phyloP scores from a whole-genome alignment of 2,329 filamentous ascomycete genomes.

The Domatiomyces catenatus region DNA sequence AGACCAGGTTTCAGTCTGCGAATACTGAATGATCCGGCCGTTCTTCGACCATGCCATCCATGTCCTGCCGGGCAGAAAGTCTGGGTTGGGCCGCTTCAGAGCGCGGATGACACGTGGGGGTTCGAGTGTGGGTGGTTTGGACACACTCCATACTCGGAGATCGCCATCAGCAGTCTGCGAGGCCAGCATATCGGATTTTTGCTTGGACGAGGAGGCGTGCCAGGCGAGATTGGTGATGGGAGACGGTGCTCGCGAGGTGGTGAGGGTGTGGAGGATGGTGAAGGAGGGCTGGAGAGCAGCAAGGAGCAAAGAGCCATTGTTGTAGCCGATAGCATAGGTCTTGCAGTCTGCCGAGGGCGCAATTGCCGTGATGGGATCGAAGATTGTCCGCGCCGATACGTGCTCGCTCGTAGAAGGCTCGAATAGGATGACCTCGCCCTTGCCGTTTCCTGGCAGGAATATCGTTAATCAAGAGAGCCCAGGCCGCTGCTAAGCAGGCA shows the following conservation, averaged over 20 bases:
- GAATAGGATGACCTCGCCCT: constrained; percentile 88
- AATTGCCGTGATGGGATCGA: constrained; percentile 86
- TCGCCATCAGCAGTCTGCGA: constrained; percentile 86
- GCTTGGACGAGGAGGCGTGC: constrained; percentile 90
- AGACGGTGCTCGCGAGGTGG: constrained; percentile 67
- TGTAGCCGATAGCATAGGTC: constrained; percentile 95
- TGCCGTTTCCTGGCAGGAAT: constrained; percentile 64
- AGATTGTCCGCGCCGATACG: constrained; percentile 77
- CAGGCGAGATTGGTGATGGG: constrained; percentile 76
- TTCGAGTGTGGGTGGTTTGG: constrained; percentile 59
- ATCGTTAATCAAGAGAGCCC: constrained; percentile 12
- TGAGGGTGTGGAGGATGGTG: constrained; percentile 83
- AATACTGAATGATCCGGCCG: constrained; percentile 82
- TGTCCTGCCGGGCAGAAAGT: constrained; percentile 58
- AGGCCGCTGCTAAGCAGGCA: constrained; percentile 3
- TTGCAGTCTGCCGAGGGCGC: constrained; percentile 79
- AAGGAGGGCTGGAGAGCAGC: constrained; percentile 81
- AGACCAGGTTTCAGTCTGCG: constrained; percentile 78
- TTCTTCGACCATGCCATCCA: constrained; percentile 99
- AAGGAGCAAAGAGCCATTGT: constrained; percentile 86
- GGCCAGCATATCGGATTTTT: constrained; percentile 96
- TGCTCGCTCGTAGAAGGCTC: constrained; percentile 88
- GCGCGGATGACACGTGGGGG: constrained; percentile 78
- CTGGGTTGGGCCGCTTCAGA: constrained; percentile 58
- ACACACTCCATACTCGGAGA: constrained; percentile 87